Conservation (phyloP, 805 yeast species). For the Lipomyces sp. region DNA sequence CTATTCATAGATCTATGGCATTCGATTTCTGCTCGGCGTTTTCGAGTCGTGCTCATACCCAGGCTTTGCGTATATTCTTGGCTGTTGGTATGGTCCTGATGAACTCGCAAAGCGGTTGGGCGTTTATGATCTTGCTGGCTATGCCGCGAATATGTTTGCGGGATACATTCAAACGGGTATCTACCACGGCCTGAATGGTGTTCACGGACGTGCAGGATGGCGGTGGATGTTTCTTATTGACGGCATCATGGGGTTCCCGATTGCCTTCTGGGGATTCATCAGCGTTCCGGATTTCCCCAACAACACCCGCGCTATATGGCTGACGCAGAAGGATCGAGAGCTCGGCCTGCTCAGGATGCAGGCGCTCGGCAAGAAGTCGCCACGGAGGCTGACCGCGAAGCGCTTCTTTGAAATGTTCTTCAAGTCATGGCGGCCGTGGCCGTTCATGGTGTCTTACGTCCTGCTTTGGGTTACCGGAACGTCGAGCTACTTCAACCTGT, state of each 20-base stretch:
- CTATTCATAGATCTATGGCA: slow-evolving; percentile 34
- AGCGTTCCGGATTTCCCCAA: slow-evolving; percentile 63
- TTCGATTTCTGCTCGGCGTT: slow-evolving; percentile 14
- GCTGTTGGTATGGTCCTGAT: slow-evolving; percentile 51
- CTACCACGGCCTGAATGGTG: slow-evolving; percentile 48
- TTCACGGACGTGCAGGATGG: slow-evolving; percentile 59
- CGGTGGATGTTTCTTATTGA: slow-evolving; percentile 37
- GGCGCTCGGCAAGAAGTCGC: slow-evolving; percentile 10
- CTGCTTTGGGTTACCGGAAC: slow-evolving; percentile 4
- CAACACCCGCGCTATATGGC: slow-evolving; percentile 50
- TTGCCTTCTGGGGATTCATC: slow-evolving; percentile 22
- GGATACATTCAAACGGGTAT: slow-evolving; percentile 63
- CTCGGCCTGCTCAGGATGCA: slow-evolving; percentile 16
- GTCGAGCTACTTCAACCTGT: slow-evolving; percentile 33
- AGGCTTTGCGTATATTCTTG: slow-evolving; percentile 36
- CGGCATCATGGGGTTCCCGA: slow-evolving; percentile 23
- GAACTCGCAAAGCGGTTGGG: slow-evolving; percentile 62
- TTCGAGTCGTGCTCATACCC: slow-evolving; percentile 63
- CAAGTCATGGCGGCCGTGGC: slow-evolving; percentile 16
- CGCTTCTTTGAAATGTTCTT: slow-evolving; percentile 2
- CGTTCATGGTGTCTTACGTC: slow-evolving; percentile 7
- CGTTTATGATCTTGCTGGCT: slow-evolving; percentile 58
- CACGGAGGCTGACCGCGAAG: slow-evolving; percentile 3
- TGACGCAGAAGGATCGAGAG: slow-evolving; percentile 35
- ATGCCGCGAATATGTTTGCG: slow-evolving; percentile 58